Evolutionary conservation across 1,139 yeast species (phyloP).

Genomic region (Blastobotrys indianensis): DNA sequence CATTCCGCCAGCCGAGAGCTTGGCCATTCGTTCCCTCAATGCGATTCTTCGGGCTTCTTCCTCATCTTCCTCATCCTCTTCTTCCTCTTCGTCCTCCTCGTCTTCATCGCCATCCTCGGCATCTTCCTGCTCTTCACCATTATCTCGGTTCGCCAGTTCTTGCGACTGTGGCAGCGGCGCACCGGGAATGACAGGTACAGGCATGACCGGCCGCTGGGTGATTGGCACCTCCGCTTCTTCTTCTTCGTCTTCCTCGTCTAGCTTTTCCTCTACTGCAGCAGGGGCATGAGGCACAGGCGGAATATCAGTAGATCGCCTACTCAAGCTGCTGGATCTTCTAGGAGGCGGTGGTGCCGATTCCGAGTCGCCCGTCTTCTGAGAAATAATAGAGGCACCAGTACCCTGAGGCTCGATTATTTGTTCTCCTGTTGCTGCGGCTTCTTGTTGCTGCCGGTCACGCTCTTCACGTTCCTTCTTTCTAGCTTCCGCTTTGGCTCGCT

Average conservation of each 20-base stretch:
- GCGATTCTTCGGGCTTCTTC: slow-evolving; percentile 78
- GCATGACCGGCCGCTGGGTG: slow-evolving; percentile 8
- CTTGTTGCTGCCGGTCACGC: slow-evolving; percentile 14
- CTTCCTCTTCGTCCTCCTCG: slow-evolving; percentile 27
- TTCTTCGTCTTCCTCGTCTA: neutral
- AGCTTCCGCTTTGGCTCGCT: slow-evolving; percentile 43
- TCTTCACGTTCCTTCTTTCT: slow-evolving; percentile 14
- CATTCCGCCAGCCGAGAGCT: slow-evolving; percentile 75
- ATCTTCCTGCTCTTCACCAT: slow-evolving; percentile 3
- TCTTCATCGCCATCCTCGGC: slow-evolving; percentile 19
- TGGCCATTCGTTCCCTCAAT: slow-evolving; percentile 92
- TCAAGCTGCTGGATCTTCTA: neutral
- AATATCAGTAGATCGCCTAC: slow-evolving; percentile 1
- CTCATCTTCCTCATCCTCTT: slow-evolving; percentile 42
- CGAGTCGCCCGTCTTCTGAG: too few relatives aligned
- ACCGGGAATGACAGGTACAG: neutral
- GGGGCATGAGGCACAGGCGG: neutral
- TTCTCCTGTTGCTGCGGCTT: too few relatives aligned
- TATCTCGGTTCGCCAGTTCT: neutral
- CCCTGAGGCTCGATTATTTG: too few relatives aligned
- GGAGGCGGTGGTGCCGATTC: neutral
- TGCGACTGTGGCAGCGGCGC: neutral
- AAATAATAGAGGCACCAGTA: too few relatives aligned
- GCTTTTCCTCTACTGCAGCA: neutral
- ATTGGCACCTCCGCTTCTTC: neutral